phyloP scores from a whole-genome alignment of 2,329 filamentous ascomycete species.

The Microcyclosporella mali region DNA sequence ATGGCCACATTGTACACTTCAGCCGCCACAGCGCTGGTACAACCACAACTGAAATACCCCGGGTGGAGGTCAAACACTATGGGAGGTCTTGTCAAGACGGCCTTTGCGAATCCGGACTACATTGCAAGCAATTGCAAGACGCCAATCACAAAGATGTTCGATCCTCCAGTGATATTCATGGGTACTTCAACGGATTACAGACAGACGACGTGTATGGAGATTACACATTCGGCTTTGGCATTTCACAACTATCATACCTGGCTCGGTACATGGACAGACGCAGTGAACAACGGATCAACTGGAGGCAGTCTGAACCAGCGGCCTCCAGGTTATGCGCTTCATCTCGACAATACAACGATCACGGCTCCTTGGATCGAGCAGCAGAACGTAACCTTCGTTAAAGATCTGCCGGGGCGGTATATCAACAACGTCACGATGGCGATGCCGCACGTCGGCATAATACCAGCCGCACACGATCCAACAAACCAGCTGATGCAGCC shows the following conservation, averaged over 20 bases:
- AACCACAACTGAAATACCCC: slow-evolving; percentile 62
- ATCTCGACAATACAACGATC: slow-evolving; percentile 69
- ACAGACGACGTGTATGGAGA: slow-evolving; percentile 55
- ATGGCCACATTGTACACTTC: slow-evolving; percentile 68
- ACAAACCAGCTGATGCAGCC: slow-evolving; percentile 66
- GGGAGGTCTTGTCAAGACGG: slow-evolving; percentile 51
- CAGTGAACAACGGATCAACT: slow-evolving; percentile 46
- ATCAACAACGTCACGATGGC: slow-evolving; percentile 73
- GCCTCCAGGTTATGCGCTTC: slow-evolving; percentile 55
- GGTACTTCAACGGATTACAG: slow-evolving; percentile 19
- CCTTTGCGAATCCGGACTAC: slow-evolving; percentile 59
- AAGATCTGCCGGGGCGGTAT: slow-evolving; percentile 25
- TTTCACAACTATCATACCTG: slow-evolving; percentile 64
- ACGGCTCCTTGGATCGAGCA: slow-evolving; percentile 62
- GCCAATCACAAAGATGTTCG: slow-evolving; percentile 46
- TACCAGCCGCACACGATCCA: slow-evolving; percentile 55
- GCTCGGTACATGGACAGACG: slow-evolving; percentile 38
- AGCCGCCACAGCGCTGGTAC: slow-evolving; percentile 67
- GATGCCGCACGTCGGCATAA: slow-evolving; percentile 68
- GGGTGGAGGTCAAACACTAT: slow-evolving; percentile 46
- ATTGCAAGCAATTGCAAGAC: slow-evolving; percentile 54
- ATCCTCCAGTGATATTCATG: slow-evolving; percentile 31
- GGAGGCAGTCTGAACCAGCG: slow-evolving; percentile 42
- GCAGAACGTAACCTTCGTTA: slow-evolving; percentile 50
- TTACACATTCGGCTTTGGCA: slow-evolving; percentile 62